Conservation (phyloP, 2,329 filamentous ascomycete genomes). For the Pseudomassariella vexata region DNA sequence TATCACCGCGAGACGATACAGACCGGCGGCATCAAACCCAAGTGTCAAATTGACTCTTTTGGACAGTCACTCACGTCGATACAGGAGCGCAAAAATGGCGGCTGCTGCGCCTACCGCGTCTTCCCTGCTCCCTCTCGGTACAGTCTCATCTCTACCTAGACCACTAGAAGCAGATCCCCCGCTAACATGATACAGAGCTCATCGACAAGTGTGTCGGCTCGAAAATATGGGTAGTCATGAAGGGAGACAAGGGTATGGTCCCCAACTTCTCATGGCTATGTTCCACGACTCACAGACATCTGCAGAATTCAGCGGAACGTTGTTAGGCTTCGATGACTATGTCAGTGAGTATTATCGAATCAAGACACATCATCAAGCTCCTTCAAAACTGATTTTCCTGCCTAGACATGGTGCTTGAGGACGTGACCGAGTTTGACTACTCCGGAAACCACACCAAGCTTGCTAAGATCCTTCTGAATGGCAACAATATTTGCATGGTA, state of each 20-base stretch:
- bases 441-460: constrained; percentile 82
- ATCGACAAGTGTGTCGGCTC: constrained; percentile 99
- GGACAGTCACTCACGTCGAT: too few relatives aligned
- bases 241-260: constrained; percentile 84
- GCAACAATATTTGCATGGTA: constrained; percentile 99
- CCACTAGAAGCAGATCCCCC: too few relatives aligned
- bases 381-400: too few relatives aligned
- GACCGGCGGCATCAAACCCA: too few relatives aligned
- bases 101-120: constrained; percentile 7
- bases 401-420: constrained; percentile 93
- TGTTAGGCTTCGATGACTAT: constrained; percentile 97
- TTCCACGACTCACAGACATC: background rate
- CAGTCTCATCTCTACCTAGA: background rate
- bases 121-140: constrained; percentile 8
- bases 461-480: constrained; percentile 90
- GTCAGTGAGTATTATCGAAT: constrained; percentile 77
- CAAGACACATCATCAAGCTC: too few relatives aligned
- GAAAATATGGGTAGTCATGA: constrained; percentile 98
- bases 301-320: constrained; percentile 87
- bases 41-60: too few relatives aligned
- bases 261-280: constrained; percentile 5
- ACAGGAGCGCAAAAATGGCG: constrained; percentile 5
- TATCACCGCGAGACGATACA: too few relatives aligned
- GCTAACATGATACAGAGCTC: constrained; percentile 57
- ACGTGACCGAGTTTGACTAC: constrained; percentile 97